A percentile compares a stretch with the other conserved stretches of the same genome.
Conservation (phyloP, 371 early-diverging fungal species). For the Haplosporangium sp. region DNA sequence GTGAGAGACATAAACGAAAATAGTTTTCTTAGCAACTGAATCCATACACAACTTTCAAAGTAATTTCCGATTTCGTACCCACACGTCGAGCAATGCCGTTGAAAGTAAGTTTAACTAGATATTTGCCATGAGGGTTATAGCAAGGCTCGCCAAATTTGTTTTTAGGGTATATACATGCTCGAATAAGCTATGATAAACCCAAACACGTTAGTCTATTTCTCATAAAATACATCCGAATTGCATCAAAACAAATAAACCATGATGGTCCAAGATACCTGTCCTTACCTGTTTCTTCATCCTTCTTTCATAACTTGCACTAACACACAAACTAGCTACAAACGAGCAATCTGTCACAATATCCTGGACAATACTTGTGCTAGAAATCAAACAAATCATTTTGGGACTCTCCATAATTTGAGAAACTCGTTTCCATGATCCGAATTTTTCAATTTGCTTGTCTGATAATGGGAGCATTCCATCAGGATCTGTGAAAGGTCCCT, state of each 20-base stretch:
- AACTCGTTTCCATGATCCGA: conserved; percentile 88
- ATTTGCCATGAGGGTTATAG: conserved; percentile 90
- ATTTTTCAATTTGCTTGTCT: conserved; percentile 75
- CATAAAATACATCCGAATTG: not conserved
- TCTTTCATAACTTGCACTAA: conserved; percentile 86
- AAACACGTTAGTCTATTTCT: not conserved
- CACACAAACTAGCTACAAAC: conserved; percentile 92
- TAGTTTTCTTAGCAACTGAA: not conserved
- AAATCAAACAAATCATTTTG: conserved; percentile 72
- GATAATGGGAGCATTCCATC: conserved; percentile 86
- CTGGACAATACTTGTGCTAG: conserved; percentile 70
- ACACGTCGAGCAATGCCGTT: conserved; percentile 91
- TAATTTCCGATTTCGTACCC: conserved; percentile 23
- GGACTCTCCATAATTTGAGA: conserved; percentile 77
- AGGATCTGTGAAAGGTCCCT: conserved; percentile 62
- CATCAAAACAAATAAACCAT: not conserved
- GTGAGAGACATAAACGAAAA: not conserved
- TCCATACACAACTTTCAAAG: not conserved
- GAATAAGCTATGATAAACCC: conserved; percentile 70
- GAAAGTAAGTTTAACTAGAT: conserved; percentile 83
- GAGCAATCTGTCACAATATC: conserved; percentile 95
- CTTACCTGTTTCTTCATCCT: conserved; percentile 77
- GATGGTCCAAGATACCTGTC: not conserved
- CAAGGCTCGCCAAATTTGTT: conserved; percentile 77
- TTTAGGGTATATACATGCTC: conserved; percentile 90